Percentiles rank a stretch among this genome's conserved stretches.
These are phyloP conservation scores for Phytophthora fragariaefolia DNA, from an alignment of 352 stramenopile species.

Conservation along the genomic window DNA sequence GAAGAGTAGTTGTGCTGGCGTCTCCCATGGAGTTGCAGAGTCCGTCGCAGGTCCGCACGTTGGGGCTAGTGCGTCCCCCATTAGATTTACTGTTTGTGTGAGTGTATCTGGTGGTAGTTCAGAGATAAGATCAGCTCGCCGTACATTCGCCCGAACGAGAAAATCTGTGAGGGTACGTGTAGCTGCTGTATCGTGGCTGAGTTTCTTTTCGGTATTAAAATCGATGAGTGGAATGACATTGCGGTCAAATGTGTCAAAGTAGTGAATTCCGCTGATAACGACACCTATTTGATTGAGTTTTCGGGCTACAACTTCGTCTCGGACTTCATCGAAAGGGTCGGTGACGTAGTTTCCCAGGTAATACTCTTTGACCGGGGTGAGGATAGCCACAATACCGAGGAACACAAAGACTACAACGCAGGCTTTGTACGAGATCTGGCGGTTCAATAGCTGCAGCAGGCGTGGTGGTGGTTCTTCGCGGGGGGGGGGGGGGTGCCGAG, in stretches of 20 bases:
- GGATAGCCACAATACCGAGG: conserved; percentile 15
- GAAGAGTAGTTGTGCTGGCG: conserved; percentile 26
- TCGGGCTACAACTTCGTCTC: conserved; percentile 23
- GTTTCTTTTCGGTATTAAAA: conserved; percentile 6
- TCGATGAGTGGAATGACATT: conserved; percentile 22
- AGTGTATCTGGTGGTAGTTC: conserved; percentile 15
- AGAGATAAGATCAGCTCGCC: conserved; percentile 13
- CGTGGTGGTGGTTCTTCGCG: neutral
- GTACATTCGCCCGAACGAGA: conserved; percentile 27
- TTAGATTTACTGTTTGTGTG: conserved; percentile 31
- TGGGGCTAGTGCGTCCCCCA: conserved; percentile 41
- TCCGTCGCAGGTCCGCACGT: conserved; percentile 25
- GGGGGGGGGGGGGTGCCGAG: too few relatives aligned
- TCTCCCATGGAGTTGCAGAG: conserved; percentile 15
- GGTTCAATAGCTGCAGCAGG: conserved; percentile 17
- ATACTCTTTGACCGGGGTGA: conserved; percentile 37
- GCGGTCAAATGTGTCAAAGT: conserved; percentile 29
- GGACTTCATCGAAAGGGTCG: conserved; percentile 33
- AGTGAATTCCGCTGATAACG: conserved; percentile 31
- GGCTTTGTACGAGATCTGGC: conserved; percentile 25
- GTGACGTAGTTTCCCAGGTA: conserved; percentile 38
- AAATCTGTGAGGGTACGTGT: conserved; percentile 22
- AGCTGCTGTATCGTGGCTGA: conserved; percentile 11
- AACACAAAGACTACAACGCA: conserved; percentile 29
- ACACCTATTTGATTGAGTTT: conserved; percentile 34